Conservation (phyloP, 2,329 filamentous ascomycete genomes). For the Penicillium sp. region DNA sequence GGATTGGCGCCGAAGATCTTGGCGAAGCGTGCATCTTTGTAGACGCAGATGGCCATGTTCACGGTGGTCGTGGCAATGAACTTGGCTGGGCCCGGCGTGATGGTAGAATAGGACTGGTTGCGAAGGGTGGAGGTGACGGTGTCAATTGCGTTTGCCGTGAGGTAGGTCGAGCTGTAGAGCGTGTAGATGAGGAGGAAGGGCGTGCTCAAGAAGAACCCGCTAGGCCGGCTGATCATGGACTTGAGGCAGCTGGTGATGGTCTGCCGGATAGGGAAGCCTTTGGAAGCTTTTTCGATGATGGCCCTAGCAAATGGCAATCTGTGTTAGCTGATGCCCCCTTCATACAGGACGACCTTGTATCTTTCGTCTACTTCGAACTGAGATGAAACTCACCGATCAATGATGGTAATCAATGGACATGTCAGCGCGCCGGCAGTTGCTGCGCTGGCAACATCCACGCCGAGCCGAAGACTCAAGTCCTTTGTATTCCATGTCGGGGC, state of each 20-base stretch:
- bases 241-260: constrained; percentile 42
- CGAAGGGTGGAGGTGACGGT: constrained; percentile 67
- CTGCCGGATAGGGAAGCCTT: constrained; percentile 41
- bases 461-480: constrained; percentile 64
- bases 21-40: constrained; percentile 86
- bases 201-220: constrained; percentile 46
- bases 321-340: background rate
- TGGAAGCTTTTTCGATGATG: constrained; percentile 51
- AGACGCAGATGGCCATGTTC: constrained; percentile 81
- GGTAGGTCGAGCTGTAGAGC: constrained; percentile 84
- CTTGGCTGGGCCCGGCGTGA: constrained; percentile 73
- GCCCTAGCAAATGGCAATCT: constrained; percentile 33
- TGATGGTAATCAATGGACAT: constrained; percentile 80
- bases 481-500: constrained; percentile 67
- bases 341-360: background rate
- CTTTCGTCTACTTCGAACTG: background rate
- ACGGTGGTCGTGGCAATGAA: constrained; percentile 76
- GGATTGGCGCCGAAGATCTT: constrained; percentile 69
- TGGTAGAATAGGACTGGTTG: constrained; percentile 54
- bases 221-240: constrained; percentile 41
- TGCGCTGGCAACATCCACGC: constrained; percentile 67
- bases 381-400: constrained; percentile 67
- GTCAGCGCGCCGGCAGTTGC: constrained; percentile 70
- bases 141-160: constrained; percentile 84
- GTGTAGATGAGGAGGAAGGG: constrained; percentile 52